phyloP scores from a whole-genome alignment of 2,329 filamentous ascomycete species.

The Fusarium nodosum region DNA sequence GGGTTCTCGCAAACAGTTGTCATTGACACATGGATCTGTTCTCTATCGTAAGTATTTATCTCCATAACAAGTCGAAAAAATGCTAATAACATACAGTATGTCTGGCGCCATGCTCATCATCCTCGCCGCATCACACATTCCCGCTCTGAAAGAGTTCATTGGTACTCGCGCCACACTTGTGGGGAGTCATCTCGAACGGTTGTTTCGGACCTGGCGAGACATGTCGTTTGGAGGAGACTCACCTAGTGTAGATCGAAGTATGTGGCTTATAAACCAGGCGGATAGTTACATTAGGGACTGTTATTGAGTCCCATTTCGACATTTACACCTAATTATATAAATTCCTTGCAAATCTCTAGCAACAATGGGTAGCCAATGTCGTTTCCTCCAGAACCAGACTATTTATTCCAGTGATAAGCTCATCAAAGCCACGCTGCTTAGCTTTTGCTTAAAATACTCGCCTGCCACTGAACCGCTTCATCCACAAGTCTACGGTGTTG shows the following conservation, averaged over 20 bases:
- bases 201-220: constrained; percentile 60
- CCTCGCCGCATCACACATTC: constrained; percentile 60
- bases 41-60: constrained; percentile 60
- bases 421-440: not conserved
- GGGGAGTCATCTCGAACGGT: constrained; percentile 57
- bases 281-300: constrained; percentile 58
- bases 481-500: not conserved
- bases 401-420: too few species aligned
- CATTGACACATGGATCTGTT: constrained; percentile 69
- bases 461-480: fast-evolving
- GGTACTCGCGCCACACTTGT: constrained; percentile 56
- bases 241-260: constrained; percentile 62
- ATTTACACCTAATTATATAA: not conserved
- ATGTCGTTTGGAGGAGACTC: constrained; percentile 57
- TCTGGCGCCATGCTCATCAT: constrained; percentile 64
- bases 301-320: not conserved
- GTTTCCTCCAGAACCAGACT: fast-evolving
- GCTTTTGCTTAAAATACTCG: fast-evolving
- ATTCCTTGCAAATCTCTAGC: not conserved
- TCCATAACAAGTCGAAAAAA: fast-evolving
- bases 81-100: constrained; percentile 54
- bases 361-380: not conserved
- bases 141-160: constrained; percentile 56
- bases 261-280: constrained; percentile 61
- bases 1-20: constrained; percentile 65